Base-by-base conservation (phyloP, 306 rosid species). In the Myrica gale region DNA sequence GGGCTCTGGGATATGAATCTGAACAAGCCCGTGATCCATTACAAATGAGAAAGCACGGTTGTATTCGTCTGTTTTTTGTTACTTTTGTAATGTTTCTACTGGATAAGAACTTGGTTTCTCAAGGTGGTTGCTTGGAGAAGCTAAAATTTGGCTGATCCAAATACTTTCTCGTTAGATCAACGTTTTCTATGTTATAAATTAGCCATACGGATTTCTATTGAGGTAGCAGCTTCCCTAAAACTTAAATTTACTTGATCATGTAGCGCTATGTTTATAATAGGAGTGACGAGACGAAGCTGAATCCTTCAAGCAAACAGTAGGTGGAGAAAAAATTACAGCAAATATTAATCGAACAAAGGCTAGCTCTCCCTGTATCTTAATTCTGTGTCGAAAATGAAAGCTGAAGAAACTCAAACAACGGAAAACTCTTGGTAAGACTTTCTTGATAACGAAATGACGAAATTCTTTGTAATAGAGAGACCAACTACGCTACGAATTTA, bases 1-100 rank as follows among this genome's bases (percentile, higher is more conserved):
- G 95, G 95, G 78, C 68, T 79, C 77, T 90, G 92, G 90, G 89
- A 88, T 83, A 67, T 16, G 53, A 76, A 81, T 19, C 63, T 88
- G 53, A 88, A 81, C 75, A 73, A 75, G 43, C 92, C 95, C 73
- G 87, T 90, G 39, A 88, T 90, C 39, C 54, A 86, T 79, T 88
- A 86, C 70, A 86, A 81, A 61, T 88, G 88, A 86, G 16, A 51
- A 12, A 3, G 9, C 19, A 12, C 26, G 2, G 9, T 58, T 26
- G 3, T 32, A 13, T 11, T 26, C 15, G 37, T 32, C 37, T 37
- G 41, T 12, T 37, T 61, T 37, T 58, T 11, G 16, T 55, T 55
- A 6, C 60, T 54, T n/a, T 5, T n/a, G 60, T 5, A 54, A 55
- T 55, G 6, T 55, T 9, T n/a, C 61, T 1, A 17, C 61, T 19